Conservation (phyloP, 148 eudicot species). For the Nepenthes mirabilis region DNA sequence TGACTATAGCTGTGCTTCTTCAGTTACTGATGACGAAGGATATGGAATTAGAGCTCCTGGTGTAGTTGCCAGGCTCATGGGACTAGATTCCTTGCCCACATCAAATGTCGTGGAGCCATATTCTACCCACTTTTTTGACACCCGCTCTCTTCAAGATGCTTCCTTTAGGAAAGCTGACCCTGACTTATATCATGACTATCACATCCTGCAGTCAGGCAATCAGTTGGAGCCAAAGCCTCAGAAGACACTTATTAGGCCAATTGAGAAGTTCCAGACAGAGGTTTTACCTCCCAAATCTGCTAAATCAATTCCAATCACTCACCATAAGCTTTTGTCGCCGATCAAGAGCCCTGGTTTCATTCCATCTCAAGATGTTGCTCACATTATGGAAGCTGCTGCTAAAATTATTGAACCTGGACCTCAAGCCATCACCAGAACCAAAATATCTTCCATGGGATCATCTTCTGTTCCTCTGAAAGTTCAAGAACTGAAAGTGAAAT, state of each 20-base stretch:
- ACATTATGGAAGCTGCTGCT: conserved; percentile 90
- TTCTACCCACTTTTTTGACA: conserved; percentile 49
- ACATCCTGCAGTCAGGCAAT: conserved; percentile 22
- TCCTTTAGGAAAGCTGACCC: conserved; percentile 31
- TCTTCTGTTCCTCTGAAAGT: conserved; percentile 64
- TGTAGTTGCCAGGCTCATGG: conserved; percentile 94
- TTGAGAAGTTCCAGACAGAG: conserved; percentile 84
- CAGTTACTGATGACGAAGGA: conserved; percentile 39
- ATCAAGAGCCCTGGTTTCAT: conserved; percentile 60
- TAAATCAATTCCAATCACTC: conserved; percentile 78
- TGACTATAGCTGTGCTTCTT: conserved; percentile 29
- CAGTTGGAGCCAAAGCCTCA: conserved; percentile 29
- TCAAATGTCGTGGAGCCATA: conserved; percentile 32
- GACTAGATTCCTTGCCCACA: conserved; percentile 72
- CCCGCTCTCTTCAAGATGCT: conserved; percentile 47
- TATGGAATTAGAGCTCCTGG: conserved; percentile 56
- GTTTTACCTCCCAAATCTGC: conserved; percentile 77
- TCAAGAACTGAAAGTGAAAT: conserved; percentile 53
- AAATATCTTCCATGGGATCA: conserved; percentile 37
- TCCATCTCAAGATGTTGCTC: conserved; percentile 61
- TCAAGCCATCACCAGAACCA: conserved; percentile 31
- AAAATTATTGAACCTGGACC: conserved; percentile 64
- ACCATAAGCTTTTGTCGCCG: conserved; percentile 87
- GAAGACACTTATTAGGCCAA: conserved; percentile 34
- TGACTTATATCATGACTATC: conserved; percentile 33